Conservation (phyloP, 2,329 filamentous ascomycete genomes). For the Trichophyton schoenleinii region DNA sequence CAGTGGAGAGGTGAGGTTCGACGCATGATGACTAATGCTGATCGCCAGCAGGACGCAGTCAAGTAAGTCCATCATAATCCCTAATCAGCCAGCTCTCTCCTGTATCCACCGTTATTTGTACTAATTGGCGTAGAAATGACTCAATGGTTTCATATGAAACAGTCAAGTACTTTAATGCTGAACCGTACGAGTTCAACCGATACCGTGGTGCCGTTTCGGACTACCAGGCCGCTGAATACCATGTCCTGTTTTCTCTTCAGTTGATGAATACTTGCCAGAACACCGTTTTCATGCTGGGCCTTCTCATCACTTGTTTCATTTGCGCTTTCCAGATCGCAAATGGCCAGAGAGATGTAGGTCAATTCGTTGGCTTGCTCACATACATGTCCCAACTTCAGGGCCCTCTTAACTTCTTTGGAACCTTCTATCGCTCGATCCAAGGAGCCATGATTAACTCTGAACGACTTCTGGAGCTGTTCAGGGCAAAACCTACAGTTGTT, state of each 20-base stretch:
- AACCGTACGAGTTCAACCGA: conserved; percentile 62
- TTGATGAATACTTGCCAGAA: conserved; percentile 73
- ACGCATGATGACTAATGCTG: conserved; percentile 86
- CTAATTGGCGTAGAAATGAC: conserved; percentile 54
- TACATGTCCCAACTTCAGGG: conserved; percentile 71
- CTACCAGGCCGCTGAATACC: conserved; percentile 63
- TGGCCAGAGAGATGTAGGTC: conserved; percentile 51
- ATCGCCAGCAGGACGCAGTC: conserved; percentile 88
- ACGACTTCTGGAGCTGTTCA: conserved; percentile 88
- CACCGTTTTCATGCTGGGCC: conserved; percentile 63
- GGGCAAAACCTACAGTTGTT: conserved; percentile 82
- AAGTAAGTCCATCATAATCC: conserved; percentile 45
- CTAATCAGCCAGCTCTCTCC: neutral
- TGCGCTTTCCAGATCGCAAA: conserved; percentile 65
- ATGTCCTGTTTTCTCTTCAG: conserved; percentile 63
- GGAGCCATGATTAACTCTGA: conserved; percentile 96
- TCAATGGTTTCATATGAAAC: conserved; percentile 98
- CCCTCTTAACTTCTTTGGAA: conserved; percentile 78
- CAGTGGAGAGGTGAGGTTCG: conserved; percentile 84
- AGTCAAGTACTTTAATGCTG: conserved; percentile 82
- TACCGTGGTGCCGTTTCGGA: conserved; percentile 58
- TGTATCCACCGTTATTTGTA: neutral
- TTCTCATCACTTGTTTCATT: conserved; percentile 59
- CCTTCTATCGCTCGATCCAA: conserved; percentile 91
- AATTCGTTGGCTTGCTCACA: conserved; percentile 61